Base-by-base conservation (phyloP, 2,329 filamentous ascomycete genomes). In the Cladosporium phlei region DNA sequence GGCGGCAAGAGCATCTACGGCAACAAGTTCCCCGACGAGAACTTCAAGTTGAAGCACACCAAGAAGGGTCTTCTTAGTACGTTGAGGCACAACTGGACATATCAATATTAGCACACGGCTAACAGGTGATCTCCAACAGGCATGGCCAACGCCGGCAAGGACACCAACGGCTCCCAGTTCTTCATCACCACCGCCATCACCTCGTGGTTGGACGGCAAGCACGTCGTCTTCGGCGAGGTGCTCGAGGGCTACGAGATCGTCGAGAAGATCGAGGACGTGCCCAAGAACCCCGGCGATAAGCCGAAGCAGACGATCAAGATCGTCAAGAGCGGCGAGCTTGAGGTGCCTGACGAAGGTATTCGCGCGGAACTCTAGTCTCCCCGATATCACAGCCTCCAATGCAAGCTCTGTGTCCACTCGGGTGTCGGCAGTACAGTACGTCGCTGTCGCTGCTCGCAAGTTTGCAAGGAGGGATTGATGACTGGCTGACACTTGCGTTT, bases 21-120 rank as follows among this genome's bases (percentile, higher is more conserved):
- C 61, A 76, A 79, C 59, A 87, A 86, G 72, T 93, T 93, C 73
- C 71, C 80, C 55, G 87, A 94, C 62, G 87, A 94, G 82, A 93
- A 91, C 84, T 93, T 94, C 79, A 91, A 93, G 83, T 78, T 91
- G 66, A 90, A 89, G 69, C 88, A 94, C 82, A 80, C 77, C 75
- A 89, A 88, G 79, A 84, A 82, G 70, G 87, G 87, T 62, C 73
- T 88, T 42, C 74, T 93, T 56, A 88, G 75, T 76, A 75, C 59
- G 76, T 59, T 19, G 19, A 27, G 27, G 21, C 12, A 38, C 14
- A 20, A 12, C 20, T 10, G 17, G n/a, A 19, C 5, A 27, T 20
- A 1, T 12, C 9, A 20, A 5, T 11, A 21, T 14, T 32, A 19
- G 2, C 19, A 32, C 16, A 32, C 17, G 14, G 14, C 17, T 25